A percentile compares a stretch with the other conserved stretches of the same genome.
Conservation (phyloP, 768 basidiomycete species). For the Boletus sensibilis region DNA sequence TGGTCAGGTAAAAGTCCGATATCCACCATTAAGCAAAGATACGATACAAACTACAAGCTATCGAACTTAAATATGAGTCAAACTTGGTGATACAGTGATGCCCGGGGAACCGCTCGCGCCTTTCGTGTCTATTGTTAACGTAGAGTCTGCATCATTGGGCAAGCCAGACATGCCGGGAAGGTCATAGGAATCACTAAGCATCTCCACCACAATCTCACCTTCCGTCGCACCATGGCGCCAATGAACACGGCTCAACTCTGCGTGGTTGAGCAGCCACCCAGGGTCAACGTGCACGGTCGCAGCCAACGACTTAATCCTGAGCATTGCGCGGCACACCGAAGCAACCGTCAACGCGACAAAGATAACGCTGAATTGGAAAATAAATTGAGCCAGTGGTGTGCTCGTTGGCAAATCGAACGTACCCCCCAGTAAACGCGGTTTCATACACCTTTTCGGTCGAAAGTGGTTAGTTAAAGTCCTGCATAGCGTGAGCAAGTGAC, state of each 20-base stretch:
- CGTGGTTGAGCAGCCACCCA: conserved; percentile 44
- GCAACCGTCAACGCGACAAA: conserved; percentile 17
- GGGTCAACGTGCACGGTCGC: conserved; percentile 42
- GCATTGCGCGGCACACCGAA: conserved; percentile 39
- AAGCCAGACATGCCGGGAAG: background rate
- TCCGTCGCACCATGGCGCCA: conserved; percentile 37
- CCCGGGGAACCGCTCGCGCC: background rate
- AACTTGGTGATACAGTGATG: background rate
- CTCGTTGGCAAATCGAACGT: background rate
- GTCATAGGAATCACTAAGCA: background rate
- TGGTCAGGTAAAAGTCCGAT: conserved; percentile 36
- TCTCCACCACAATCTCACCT: conserved; percentile 35
- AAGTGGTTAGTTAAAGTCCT: background rate
- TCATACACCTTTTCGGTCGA: conserved; percentile 9
- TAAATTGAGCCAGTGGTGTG: background rate
- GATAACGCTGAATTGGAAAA: background rate
- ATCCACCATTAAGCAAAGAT: background rate
- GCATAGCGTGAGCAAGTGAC: background rate
- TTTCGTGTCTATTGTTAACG: background rate
- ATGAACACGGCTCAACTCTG: conserved; percentile 44
- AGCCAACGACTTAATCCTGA: conserved; percentile 44
- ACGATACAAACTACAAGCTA: background rate
- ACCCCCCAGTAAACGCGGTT: conserved; percentile 10
- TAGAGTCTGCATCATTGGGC: background rate
- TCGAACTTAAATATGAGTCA: background rate